Percentiles rank a stretch among this genome's conserved stretches.
Conservation (phyloP, 352 stramenopile species). For the Ophiocytium majus region DNA sequence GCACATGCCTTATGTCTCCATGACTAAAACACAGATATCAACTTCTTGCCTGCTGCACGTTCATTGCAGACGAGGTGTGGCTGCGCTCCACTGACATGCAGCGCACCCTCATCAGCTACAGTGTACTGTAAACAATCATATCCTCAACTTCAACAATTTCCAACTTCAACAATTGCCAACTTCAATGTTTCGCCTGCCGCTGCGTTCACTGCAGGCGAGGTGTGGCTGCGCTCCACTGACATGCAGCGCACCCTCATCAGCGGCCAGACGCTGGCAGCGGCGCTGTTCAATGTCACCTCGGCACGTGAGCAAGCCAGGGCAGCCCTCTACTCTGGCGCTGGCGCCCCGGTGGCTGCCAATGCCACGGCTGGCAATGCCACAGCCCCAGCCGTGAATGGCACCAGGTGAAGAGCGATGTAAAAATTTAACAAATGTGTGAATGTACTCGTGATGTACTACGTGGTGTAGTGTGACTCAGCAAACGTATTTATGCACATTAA, state of each 20-base stretch:
- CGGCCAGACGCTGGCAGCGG: constrained; percentile 24
- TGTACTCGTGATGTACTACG: no score
- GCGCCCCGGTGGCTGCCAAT: background rate
- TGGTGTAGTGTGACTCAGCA: no score
- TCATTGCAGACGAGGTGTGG: constrained; percentile 27
- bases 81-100: constrained; percentile 40
- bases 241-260: constrained; percentile 43
- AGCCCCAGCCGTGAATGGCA: no score
- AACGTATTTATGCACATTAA: no score
- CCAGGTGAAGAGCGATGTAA: no score
- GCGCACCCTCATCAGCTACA: constrained; percentile 45
- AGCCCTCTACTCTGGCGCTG: background rate
- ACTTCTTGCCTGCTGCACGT: background rate
- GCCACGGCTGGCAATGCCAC: background rate
- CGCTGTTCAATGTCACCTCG: background rate
- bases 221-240: constrained; percentile 47
- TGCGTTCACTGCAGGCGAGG: constrained; percentile 8
- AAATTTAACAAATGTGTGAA: no score
- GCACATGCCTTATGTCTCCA: no score
- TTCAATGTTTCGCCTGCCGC: background rate
- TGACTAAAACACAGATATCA: no score
- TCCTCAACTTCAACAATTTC: no score
- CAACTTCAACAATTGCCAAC: no score
- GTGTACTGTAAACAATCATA: no score
- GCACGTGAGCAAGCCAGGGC: background rate